These are phyloP conservation scores for Endothia cerciana DNA, from an alignment of 2,329 filamentous ascomycete genomes.

Conservation along the genomic window DNA sequence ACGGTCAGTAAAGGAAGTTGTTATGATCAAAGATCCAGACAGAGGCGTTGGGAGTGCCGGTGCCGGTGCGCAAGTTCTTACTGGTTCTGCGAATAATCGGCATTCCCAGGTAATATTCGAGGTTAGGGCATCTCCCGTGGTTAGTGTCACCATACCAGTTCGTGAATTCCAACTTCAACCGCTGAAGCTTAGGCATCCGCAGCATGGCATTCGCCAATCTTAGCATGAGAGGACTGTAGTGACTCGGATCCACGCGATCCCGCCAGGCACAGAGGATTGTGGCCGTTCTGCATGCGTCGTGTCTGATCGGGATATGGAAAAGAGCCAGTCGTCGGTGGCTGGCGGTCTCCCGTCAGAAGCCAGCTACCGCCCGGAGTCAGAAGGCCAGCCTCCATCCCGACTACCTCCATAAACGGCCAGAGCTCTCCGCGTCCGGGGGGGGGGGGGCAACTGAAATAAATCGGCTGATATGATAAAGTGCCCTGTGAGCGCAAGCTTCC, in stretches of 20 bases:
- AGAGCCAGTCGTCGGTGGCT: neutral
- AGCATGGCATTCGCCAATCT: neutral
- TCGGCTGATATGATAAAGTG: neutral
- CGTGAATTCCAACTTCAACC: neutral
- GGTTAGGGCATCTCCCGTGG: neutral
- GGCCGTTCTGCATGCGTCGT: neutral
- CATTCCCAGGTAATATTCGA: neutral
- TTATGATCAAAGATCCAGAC: neutral
- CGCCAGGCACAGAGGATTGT: neutral
- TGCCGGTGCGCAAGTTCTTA: too few relatives aligned
- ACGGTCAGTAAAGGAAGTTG: neutral
- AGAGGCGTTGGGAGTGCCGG: neutral
- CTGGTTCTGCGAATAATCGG: neutral
- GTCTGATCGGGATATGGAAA: neutral
- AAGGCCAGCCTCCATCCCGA: neutral
- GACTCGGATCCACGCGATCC: neutral
- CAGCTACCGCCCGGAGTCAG: neutral
- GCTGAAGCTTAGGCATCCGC: constrained; percentile 2
- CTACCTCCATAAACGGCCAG: neutral
- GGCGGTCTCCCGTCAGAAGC: neutral
- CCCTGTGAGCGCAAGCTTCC: neutral
- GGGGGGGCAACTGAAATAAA: neutral
- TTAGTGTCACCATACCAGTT: neutral
- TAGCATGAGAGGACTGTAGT: neutral
- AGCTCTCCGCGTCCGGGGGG: neutral